phyloP scores from a whole-genome alignment of 106 monocot genomes.

The Hemerocallis citrina region DNA sequence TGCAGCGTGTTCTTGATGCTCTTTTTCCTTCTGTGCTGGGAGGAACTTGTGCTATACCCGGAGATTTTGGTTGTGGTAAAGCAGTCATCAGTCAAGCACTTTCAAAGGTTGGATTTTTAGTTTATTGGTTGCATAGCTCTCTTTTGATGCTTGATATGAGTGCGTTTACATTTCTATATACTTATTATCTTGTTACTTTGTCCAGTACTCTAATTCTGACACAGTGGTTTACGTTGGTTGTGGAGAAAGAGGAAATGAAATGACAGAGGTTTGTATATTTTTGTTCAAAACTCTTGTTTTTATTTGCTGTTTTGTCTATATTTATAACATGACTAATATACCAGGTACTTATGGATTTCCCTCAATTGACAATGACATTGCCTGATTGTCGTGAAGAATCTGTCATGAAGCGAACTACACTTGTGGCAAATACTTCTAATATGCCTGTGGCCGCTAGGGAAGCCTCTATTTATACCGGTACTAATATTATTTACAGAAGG shows the following conservation, averaged over 20 bases:
- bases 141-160: not conserved
- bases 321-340: no score
- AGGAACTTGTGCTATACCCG: slow-evolving; percentile 99
- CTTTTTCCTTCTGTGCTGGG: slow-evolving; percentile 99
- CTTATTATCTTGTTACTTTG: not conserved
- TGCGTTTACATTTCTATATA: no score
- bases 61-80: slow-evolving; percentile 99
- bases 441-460: slow-evolving; percentile 99
- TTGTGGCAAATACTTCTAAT: slow-evolving; percentile 97
- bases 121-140: no score
- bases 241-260: slow-evolving; percentile 99
- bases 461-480: slow-evolving; percentile 97
- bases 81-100: slow-evolving; percentile 99
- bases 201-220: slow-evolving; percentile 98
- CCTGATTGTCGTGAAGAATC: slow-evolving; percentile 99
- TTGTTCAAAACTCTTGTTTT: no score
- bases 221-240: slow-evolving; percentile 99
- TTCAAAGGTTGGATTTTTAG: slow-evolving; percentile 58
- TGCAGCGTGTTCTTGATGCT: slow-evolving; percentile 98
- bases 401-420: slow-evolving; percentile 97
- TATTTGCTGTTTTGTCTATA: no score
- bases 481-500: no score
- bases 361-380: slow-evolving; percentile 95
- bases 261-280: slow-evolving; percentile 97
- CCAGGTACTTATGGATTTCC: slow-evolving; percentile 98